These are phyloP conservation scores for Aotearoamyces nothofagi DNA, from an alignment of 2,329 filamentous ascomycete genomes.

Conservation along the genomic window DNA sequence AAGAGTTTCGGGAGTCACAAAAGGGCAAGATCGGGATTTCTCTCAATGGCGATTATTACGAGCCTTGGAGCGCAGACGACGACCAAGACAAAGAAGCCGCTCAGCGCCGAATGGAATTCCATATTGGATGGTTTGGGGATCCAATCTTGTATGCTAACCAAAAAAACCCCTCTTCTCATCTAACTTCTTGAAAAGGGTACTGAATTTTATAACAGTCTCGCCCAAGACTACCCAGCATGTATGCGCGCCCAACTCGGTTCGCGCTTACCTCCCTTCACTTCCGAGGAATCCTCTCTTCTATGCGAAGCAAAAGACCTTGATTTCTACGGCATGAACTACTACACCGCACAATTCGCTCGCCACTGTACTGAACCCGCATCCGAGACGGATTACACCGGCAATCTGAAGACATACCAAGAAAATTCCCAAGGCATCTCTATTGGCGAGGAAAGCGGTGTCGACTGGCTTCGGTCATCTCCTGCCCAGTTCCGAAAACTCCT, in stretches of 20 bases:
- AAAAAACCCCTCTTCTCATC: not conserved
- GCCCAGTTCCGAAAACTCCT: constrained; percentile 13
- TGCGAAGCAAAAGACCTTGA: constrained; percentile 8
- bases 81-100: constrained; percentile 11
- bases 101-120: constrained; percentile 15
- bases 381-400: constrained; percentile 12
- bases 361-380: constrained; percentile 10
- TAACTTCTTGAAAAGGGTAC: not conserved
- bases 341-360: constrained; percentile 15
- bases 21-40: constrained; percentile 10
- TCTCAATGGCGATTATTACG: constrained; percentile 15
- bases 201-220: constrained; percentile 5
- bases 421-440: constrained; percentile 12
- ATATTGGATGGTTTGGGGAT: constrained; percentile 17
- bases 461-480: constrained; percentile 9
- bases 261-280: constrained; percentile 11
- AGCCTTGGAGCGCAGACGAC: constrained; percentile 13
- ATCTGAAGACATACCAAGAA: constrained; percentile 11
- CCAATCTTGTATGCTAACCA: constrained; percentile 20
- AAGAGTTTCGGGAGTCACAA: constrained; percentile 10
- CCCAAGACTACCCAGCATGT: constrained; percentile 10
- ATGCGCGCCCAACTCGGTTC: constrained; percentile 13
- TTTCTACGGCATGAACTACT: constrained; percentile 19
- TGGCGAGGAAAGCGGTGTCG: constrained; percentile 10
- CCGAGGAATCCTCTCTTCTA: constrained; percentile 10